These are phyloP conservation scores for Phylloporus gajari DNA, from an alignment of 1,284 basidiomycete genomes.

Conservation along the genomic window DNA sequence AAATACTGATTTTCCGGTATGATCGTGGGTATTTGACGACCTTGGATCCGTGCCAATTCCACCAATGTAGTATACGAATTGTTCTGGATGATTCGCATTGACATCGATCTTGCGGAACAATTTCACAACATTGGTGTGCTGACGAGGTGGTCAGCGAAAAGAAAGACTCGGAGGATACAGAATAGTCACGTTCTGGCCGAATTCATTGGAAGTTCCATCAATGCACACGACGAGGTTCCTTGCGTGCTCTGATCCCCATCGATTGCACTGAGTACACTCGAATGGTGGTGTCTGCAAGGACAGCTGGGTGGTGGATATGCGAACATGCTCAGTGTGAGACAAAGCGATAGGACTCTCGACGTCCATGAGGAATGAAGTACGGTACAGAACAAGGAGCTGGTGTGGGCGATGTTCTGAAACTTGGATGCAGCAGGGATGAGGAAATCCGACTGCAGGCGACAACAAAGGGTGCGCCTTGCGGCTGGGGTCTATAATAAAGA, in stretches of 20 bases:
- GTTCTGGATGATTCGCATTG: slow-evolving; percentile 23
- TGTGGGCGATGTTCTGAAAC: not conserved
- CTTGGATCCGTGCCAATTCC: slow-evolving; percentile 50
- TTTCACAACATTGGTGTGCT: slow-evolving; percentile 52
- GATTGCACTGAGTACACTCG: slow-evolving; percentile 20
- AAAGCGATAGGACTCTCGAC: no score
- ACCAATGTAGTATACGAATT: slow-evolving; percentile 50
- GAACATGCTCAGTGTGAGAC: no score
- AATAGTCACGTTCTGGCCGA: slow-evolving; percentile 36
- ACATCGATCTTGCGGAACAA: slow-evolving; percentile 42
- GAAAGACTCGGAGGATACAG: not conserved
- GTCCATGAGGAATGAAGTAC: not conserved
- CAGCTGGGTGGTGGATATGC: no score
- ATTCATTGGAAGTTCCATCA: slow-evolving; percentile 41
- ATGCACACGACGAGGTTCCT: slow-evolving; percentile 46
- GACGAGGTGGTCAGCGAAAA: slow-evolving; percentile 18
- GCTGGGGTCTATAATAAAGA: no score
- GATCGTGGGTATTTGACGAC: slow-evolving; percentile 26
- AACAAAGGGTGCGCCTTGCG: no score
- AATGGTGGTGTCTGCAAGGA: no score
- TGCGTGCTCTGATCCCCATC: slow-evolving; percentile 8
- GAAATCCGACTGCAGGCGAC: no score
- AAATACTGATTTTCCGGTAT: slow-evolving; percentile 28
- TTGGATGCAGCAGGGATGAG: not conserved
- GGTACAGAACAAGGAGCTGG: not conserved